A percentile compares a stretch with the other conserved stretches of the same genome.
phyloP scores from a whole-genome alignment of 495 filamentous ascomycete genomes.

The Talaromyces proteolyticus region DNA sequence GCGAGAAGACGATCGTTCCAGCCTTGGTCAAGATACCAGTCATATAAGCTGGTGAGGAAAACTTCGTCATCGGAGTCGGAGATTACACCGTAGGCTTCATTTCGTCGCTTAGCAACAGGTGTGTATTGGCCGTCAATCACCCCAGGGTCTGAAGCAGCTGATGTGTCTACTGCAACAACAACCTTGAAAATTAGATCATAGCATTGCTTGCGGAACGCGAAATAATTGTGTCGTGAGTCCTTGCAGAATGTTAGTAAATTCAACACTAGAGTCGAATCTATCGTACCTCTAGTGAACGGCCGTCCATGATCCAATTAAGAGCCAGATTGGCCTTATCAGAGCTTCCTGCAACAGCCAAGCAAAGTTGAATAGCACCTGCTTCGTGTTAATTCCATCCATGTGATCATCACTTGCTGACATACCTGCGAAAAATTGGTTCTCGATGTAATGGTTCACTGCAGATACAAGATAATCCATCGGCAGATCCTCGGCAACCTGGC shows the following conservation, averaged over 20 bases:
- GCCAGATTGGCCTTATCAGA: conserved; percentile 81
- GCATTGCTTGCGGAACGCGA: conserved; percentile 65
- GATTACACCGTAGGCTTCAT: conserved; percentile 83
- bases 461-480: conserved; percentile 73
- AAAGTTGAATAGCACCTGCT: conserved; percentile 80
- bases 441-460: conserved; percentile 71
- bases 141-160: conserved; percentile 57
- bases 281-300: conserved; percentile 44
- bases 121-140: conserved; percentile 73
- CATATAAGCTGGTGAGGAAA: conserved; percentile 90
- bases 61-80: conserved; percentile 82
- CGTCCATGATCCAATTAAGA: conserved; percentile 67
- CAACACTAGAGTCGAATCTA: conserved; percentile 18
- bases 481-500: conserved; percentile 76
- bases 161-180: conserved; percentile 67
- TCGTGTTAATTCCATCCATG: conserved; percentile 9
- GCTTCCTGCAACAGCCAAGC: conserved; percentile 71
- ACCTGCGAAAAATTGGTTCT: conserved; percentile 79
- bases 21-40: conserved; percentile 85
- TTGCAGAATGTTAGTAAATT: conserved; percentile 45
- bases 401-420: conserved; percentile 5
- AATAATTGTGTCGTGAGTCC: conserved; percentile 63
- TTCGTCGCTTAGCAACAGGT: conserved; percentile 64
- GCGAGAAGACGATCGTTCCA: conserved; percentile 79
- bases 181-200: conserved; percentile 79